Conservation (phyloP, 305 asterid species). For the Solanum hybrid region DNA sequence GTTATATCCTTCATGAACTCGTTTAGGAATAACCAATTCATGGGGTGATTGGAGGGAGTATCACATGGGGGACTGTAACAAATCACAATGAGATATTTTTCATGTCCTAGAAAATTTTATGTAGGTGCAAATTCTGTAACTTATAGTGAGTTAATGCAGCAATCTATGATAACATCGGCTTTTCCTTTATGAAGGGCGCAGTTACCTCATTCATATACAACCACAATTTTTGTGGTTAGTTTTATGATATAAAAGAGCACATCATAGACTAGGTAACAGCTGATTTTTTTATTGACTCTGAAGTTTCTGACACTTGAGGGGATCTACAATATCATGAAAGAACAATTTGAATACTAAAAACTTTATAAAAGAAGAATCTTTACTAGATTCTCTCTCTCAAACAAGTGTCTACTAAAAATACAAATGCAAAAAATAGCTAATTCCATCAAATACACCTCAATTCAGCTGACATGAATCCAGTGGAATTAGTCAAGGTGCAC, state of each 20-base stretch:
- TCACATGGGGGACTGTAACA: not conserved
- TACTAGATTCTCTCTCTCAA: not conserved
- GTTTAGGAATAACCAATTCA: not conserved
- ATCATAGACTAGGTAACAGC: not conserved
- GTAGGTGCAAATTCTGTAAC: not conserved
- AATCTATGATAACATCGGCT: not conserved
- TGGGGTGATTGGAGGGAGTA: not conserved
- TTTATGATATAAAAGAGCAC: not conserved
- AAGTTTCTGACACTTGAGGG: not conserved
- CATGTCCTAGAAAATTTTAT: not conserved
- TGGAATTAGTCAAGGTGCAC: not conserved
- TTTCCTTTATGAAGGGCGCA: not conserved
- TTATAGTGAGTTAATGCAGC: not conserved
- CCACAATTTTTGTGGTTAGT: not conserved
- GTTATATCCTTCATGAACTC: not conserved
- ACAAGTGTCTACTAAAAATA: not conserved
- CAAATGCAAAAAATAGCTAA: not conserved
- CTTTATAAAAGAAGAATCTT: not conserved
- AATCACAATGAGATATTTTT: rapidly evolving
- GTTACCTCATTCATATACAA: not conserved
- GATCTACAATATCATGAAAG: not conserved
- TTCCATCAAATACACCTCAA: not conserved
- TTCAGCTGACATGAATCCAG: not conserved
- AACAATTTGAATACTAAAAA: not conserved
- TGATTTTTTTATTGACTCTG: not conserved